phyloP scores from a whole-genome alignment of 2,329 filamentous ascomycete genomes.

The Teratosphaeria viscida region DNA sequence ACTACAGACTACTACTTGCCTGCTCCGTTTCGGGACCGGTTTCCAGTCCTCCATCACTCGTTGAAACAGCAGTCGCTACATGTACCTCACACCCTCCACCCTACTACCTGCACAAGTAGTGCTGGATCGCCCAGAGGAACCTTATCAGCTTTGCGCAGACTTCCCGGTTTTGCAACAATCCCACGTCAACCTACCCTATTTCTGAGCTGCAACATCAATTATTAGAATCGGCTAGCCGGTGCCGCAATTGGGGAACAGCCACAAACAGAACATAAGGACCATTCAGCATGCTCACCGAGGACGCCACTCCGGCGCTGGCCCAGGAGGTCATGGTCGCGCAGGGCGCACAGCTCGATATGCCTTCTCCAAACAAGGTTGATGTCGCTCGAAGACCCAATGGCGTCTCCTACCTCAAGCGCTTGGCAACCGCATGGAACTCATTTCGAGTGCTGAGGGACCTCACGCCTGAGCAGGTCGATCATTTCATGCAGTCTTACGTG shows the following conservation, averaged over 20 bases:
- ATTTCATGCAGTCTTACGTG: constrained; percentile 20
- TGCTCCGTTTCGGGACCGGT: background rate
- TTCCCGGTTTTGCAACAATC: background rate
- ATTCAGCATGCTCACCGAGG: background rate
- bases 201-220: background rate
- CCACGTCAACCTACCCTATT: background rate
- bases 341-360: background rate
- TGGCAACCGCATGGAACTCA: constrained; percentile 17
- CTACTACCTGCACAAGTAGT: background rate
- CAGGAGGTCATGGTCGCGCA: background rate
- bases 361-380: background rate
- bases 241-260: background rate
- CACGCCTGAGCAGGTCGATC: constrained; percentile 17
- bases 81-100: background rate
- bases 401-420: constrained; percentile 3
- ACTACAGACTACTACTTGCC: background rate
- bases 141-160: background rate
- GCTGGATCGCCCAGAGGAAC: background rate
- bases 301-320: background rate
- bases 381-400: background rate
- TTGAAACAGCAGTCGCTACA: background rate
- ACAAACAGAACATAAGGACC: background rate
- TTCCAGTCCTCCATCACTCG: background rate
- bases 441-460: constrained; percentile 16
- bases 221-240: background rate